Conservation (phyloP, 768 basidiomycete species). For the Butyriboletus loyo region DNA sequence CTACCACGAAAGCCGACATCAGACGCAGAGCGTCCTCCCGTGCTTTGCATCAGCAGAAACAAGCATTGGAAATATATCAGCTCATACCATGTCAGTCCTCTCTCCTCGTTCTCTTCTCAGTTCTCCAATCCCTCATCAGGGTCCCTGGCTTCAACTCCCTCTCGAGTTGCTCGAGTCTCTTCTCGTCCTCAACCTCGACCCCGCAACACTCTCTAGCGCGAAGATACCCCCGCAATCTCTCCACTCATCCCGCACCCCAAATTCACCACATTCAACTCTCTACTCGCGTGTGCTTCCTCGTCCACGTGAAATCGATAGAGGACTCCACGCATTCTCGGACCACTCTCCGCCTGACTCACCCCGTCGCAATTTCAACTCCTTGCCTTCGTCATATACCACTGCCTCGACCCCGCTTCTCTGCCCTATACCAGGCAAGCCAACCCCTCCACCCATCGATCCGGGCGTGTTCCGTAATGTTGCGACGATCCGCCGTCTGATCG, state of each 20-base stretch:
- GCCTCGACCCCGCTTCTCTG: conserved; percentile 44
- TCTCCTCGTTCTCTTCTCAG: background rate
- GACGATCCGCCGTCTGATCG: conserved; percentile 75
- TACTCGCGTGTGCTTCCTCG: conserved; percentile 23
- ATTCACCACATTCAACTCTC: background rate
- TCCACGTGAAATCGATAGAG: conserved; percentile 41
- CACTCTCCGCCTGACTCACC: conserved; percentile 48
- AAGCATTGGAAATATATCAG: conserved; percentile 95
- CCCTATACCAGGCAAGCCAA: conserved; percentile 61
- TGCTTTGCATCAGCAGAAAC: conserved; percentile 86
- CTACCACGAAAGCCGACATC: conserved; percentile 31
- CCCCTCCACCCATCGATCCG: conserved; percentile 86
- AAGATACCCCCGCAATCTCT: conserved; percentile 42
- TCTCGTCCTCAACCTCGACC: conserved; percentile 73
- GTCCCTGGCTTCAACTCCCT: conserved; percentile 89
- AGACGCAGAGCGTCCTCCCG: conserved; percentile 52
- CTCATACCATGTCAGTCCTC: conserved; percentile 73
- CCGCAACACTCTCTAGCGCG: conserved; percentile 52
- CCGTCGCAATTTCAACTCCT: conserved; percentile 33
- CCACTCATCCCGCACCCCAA: conserved; percentile 26
- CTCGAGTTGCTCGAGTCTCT: conserved; percentile 83
- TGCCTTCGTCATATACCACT: conserved; percentile 32
- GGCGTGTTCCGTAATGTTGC: conserved; percentile 79
- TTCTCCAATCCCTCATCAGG: conserved; percentile 42
- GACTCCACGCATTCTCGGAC: conserved; percentile 34